Evolutionary conservation across 1,139 yeast genomes (phyloP).

Genomic region (Candida sojae): DNA sequence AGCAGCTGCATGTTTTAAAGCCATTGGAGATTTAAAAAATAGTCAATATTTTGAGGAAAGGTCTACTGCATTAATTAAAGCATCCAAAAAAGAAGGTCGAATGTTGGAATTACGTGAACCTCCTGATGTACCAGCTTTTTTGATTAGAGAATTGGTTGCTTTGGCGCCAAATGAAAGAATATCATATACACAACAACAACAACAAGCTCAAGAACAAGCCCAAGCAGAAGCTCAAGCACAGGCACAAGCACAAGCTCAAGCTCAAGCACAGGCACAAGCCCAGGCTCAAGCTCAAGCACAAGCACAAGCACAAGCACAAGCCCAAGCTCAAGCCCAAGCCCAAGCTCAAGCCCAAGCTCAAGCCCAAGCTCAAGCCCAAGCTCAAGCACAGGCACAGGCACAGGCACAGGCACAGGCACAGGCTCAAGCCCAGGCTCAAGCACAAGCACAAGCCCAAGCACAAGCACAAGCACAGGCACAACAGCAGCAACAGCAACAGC

Average conservation of each 20-base stretch:
- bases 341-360: conserved; percentile 18
- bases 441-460: conserved; percentile 11
- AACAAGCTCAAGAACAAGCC: conserved; percentile 12
- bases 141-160: conserved; percentile 51
- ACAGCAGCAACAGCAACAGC: conserved; percentile 4
- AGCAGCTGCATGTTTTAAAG: conserved; percentile 51
- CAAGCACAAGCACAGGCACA: conserved; percentile 11
- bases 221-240: conserved; percentile 10
- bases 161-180: conserved; percentile 44
- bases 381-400: conserved; percentile 10
- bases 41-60: conserved; percentile 45
- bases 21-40: conserved; percentile 47
- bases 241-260: conserved; percentile 10
- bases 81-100: conserved; percentile 45
- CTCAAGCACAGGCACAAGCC: conserved; percentile 10
- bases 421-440: conserved; percentile 13
- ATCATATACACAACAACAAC: conserved; percentile 33
- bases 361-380: conserved; percentile 12
- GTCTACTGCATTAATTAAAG: conserved; percentile 40
- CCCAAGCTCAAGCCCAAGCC: conserved; percentile 14
- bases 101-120: conserved; percentile 48
- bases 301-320: conserved; percentile 10
- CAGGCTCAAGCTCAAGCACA: conserved; percentile 13
- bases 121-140: conserved; percentile 49
- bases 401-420: conserved; percentile 12